phyloP scores from a whole-genome alignment of 2,329 filamentous ascomycete genomes.

The Neocatenulostroma microsporum region DNA sequence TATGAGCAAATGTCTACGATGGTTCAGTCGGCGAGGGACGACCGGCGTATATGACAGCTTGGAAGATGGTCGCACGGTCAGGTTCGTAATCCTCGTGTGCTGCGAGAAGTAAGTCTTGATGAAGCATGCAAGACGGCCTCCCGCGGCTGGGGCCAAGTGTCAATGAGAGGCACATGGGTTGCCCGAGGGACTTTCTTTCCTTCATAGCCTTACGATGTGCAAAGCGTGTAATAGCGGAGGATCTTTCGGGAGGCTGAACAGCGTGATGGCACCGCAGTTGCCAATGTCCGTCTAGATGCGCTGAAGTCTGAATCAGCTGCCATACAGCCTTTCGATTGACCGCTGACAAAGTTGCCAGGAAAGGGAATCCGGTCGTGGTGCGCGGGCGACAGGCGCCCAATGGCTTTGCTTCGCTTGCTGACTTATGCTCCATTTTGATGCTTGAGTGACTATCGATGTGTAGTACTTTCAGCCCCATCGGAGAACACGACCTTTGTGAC shows the following conservation, averaged over 20 bases:
- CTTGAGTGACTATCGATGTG: too few species aligned
- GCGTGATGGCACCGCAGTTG: neutral
- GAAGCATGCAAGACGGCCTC: too few species aligned
- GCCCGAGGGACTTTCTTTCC: too few species aligned
- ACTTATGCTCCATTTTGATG: too few species aligned
- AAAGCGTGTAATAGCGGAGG: neutral
- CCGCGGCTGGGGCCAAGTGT: too few species aligned
- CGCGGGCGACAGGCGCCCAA: neutral
- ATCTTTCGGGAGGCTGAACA: neutral
- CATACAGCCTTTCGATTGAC: neutral
- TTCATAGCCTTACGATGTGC: too few species aligned
- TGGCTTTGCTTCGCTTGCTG: slow-evolving; percentile 1
- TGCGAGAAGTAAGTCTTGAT: too few species aligned
- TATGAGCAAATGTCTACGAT: neutral
- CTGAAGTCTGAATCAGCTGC: neutral
- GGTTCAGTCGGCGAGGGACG: neutral
- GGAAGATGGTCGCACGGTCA: neutral
- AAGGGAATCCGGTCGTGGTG: neutral
- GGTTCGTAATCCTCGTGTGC: neutral
- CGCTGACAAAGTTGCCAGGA: neutral
- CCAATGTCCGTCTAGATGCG: neutral
- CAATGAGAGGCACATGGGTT: too few species aligned
- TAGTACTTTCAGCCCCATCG: too few species aligned
- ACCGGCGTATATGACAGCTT: neutral
- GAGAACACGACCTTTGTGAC: too few species aligned